Evolutionary conservation across 2,329 filamentous ascomycete species (phyloP), one percentile per base, ranked within the genome.

Genomic region (Sarocladiaceae sp.): DNA sequence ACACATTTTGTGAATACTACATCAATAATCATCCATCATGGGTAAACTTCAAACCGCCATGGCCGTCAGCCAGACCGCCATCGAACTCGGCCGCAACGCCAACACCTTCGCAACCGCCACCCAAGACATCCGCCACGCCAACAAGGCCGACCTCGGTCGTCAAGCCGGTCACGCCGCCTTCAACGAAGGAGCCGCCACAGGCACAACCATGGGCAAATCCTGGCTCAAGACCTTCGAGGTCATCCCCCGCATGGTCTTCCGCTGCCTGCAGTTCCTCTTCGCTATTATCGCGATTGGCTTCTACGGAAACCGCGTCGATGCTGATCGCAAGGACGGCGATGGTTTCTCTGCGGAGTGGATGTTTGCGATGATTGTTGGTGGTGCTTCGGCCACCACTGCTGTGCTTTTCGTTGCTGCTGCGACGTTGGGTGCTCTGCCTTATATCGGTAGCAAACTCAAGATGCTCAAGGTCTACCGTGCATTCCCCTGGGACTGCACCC

Each of bases 191-290:
- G 59, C 67, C 47, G 64, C 64, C 3, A 61, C 60, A 3, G 71
- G 71, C 61, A 75, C 73, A 59, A 66, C 66, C 12, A 65, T 69
- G 60, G 71, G 69, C 52, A 71, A 72, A 56, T 69, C 73, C 17
- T 73, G 71, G 60, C 62, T 76, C 57, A 72, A 73, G 60, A 65
- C 71, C 1, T 75, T 74, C 53, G 73, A 76, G 58, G 68, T 66
- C 37, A 57, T 80, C 51, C 67, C 73, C 28, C 80, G 80, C 57
- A 66, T 75, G 42, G 57, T 77, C 54, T 71, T 85, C 15, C 86
- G 87, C 55, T 75, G 83, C 61, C 66, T 88, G 28, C 88, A 92
- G 63, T 80, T 91, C 62, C 70, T 88, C 61, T 76, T 89, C 60
- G 87, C 80, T 42, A 69, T 91, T 53, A 78, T 85, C 37, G 82